Base-by-base conservation (phyloP, 768 basidiomycete species). In the Crepidotus variabilis region DNA sequence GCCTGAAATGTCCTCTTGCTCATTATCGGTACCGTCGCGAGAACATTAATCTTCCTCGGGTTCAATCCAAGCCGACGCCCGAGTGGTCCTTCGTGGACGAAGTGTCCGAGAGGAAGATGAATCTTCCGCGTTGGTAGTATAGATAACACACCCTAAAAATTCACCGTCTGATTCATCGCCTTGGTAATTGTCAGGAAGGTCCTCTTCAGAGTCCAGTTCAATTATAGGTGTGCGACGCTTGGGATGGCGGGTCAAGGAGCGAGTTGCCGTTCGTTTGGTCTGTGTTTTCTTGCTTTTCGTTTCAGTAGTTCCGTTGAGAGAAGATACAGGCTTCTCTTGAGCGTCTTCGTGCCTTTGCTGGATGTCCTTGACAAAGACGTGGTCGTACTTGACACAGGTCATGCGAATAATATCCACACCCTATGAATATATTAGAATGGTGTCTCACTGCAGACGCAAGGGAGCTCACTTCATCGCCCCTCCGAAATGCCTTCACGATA, bases 301-400 rank as follows among this genome's bases (percentile, higher is more conserved):
- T 11, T 43, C 18, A 16, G 14, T 43, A 3, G 39, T 5, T 20
- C 28, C 4, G 28, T 8, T 28, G 28, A 11, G 3, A 14, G 39
- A 36, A 36, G 35, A 8, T 36, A 83, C 94, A 21, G 81, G 83
- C 7, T 94, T 94, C 71, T 94, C 94, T 73, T 87, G 93, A 16
- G 43, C 21, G 16, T 23, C 23, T 28, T 32, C 49, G 8, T 49
- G 49, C 24, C 39, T 55, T 23, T 20, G 48, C 10, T 23, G 33
- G 47, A 71, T 64, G 39, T 69, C 62, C 10, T 66, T 47, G 20
- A 65, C 65, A 54, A 73, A 71, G 10, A 57, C 66, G 39, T 65
- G 66, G 57, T 73, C 72, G 52, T 73, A 73, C 7, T 47, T 53
- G 8, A 69, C 62, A 28, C 72, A 73, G 7, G 54, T 59, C 71